Base-by-base conservation (phyloP, 176 grass and related monocot genomes). In the Metroxylon sagu region DNA sequence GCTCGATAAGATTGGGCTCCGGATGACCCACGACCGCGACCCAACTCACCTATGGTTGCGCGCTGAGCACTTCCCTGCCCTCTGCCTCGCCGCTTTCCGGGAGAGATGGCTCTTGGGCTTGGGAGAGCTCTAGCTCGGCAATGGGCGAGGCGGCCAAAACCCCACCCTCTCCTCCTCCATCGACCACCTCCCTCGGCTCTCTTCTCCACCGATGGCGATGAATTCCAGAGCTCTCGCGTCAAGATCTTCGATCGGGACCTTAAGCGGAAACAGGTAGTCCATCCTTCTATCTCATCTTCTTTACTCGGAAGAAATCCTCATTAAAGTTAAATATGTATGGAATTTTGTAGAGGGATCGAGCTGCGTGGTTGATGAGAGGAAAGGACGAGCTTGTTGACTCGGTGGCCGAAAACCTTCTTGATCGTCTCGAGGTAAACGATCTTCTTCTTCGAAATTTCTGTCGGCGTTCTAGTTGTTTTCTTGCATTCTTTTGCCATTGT, bases 221-320 rank as follows among this genome's bases (percentile, higher is more conserved):
- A 49, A 19, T 26, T 31, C 59, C 27, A 62, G 50, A 73, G 50
- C 27, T 62, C 70, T 55, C 69, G 92, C 21, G 43, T 88, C 59
- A 78, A 80, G 70, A 88, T 92, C 71, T 97, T 97, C 66, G 84
- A 97, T 52, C 84, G 87, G n/a, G 93, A 97, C 26, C 84, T 91
- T 39, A 97, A 97, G 73, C 58, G 70, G 51, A 62, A 62, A 27
- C 58, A 73, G 70, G 70, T 73, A 14, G 14, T 0, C 4, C 19
- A 4, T 28, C 14, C 31, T 60, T 6, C 12, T 5, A 6, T 14
- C 6, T 8, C 16, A 14, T 48, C 5, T 14, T 25, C 27, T 29
- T 43, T 54, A 8, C n/a, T 19, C 39, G 17, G 3, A 30, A 14
- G 10, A 43, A 43, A 43, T 10, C 35, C 35, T 14, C 0, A 10